A percentile compares a stretch with the other conserved stretches of the same genome.
Evolutionary conservation across 495 filamentous ascomycete species (phyloP).

Genomic region (Margaritispora aquatica): DNA sequence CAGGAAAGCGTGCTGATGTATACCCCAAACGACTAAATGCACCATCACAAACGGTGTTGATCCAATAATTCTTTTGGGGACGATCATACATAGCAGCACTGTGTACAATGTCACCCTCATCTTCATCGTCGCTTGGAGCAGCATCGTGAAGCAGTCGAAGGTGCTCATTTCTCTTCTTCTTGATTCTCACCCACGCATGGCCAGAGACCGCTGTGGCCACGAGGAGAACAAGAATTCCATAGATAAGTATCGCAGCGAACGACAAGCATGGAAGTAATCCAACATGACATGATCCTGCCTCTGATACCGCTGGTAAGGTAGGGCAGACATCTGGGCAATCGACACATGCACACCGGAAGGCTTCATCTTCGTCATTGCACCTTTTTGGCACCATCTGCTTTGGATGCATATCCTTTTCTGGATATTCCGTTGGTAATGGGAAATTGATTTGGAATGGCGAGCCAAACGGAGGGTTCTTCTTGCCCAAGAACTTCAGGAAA

Average conservation of each 20-base stretch:
- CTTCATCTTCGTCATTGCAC: conserved; percentile 81
- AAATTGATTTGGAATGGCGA: conserved; percentile 99
- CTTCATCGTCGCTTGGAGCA: conserved; percentile 80
- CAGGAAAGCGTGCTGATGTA: conserved; percentile 74
- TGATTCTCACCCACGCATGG: conserved; percentile 67
- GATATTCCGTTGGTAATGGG: conserved; percentile 49
- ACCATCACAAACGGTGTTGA: conserved; percentile 74
- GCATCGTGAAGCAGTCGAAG: conserved; percentile 82
- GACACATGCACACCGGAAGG: conserved; percentile 85
- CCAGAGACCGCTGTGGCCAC: conserved; percentile 61
- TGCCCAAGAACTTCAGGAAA: conserved; percentile 86
- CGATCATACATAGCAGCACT: conserved; percentile 63
- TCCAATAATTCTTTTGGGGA: conserved; percentile 62
- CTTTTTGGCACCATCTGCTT: conserved; percentile 62
- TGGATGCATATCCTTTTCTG: conserved; percentile 58
- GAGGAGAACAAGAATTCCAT: conserved; percentile 63
- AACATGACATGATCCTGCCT: conserved; percentile 67
- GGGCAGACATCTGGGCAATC: conserved; percentile 86
- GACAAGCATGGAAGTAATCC: conserved; percentile 85
- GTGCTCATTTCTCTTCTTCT: conserved; percentile 67
- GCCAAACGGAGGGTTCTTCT: conserved; percentile 71
- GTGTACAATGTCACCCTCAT: conserved; percentile 74
- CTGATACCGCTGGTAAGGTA: conserved; percentile 63
- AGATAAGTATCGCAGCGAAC: conserved; percentile 83
- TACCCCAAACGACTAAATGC: conserved; percentile 80